These are phyloP conservation scores for Lecanoromycetidae sp. DNA, from an alignment of 2,329 filamentous ascomycete species.

Conservation along the genomic window DNA sequence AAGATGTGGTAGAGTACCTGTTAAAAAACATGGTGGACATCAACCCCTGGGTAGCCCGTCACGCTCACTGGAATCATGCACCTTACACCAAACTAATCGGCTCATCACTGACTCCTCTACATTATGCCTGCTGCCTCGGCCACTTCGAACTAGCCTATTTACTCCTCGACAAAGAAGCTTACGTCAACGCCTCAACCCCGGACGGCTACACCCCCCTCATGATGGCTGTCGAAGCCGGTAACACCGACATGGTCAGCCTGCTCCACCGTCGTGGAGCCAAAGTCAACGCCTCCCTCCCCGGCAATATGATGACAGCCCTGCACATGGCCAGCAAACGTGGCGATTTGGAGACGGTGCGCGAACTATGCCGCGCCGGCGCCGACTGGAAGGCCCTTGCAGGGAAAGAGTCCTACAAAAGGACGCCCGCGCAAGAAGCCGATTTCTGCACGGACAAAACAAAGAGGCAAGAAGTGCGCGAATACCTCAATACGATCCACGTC, in stretches of 20 bases:
- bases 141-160: slow-evolving; percentile 11
- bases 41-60: slow-evolving; percentile 11
- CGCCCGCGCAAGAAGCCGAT: not conserved
- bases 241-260: slow-evolving; percentile 11
- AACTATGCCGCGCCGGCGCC: slow-evolving; percentile 4
- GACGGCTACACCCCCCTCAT: slow-evolving; percentile 14
- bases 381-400: not conserved
- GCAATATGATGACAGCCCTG: slow-evolving; percentile 11
- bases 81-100: not conserved
- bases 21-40: slow-evolving; percentile 8
- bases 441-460: not conserved
- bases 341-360: slow-evolving; percentile 10
- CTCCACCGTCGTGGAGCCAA: slow-evolving; percentile 12
- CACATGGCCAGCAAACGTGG: slow-evolving; percentile 11
- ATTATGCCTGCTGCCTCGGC: slow-evolving; percentile 10
- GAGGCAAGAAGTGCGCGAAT: not conserved
- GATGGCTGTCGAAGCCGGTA: slow-evolving; percentile 13
- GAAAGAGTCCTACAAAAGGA: not conserved
- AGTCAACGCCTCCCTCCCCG: slow-evolving; percentile 10
- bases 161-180: slow-evolving; percentile 10
- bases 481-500: not conserved
- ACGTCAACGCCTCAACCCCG: slow-evolving; percentile 10
- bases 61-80: not conserved
- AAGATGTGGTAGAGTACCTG: slow-evolving; percentile 7
- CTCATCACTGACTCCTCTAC: slow-evolving; percentile 12